Conservation (phyloP, 73 alveolate species). For the Paramecium biaurelia region DNA sequence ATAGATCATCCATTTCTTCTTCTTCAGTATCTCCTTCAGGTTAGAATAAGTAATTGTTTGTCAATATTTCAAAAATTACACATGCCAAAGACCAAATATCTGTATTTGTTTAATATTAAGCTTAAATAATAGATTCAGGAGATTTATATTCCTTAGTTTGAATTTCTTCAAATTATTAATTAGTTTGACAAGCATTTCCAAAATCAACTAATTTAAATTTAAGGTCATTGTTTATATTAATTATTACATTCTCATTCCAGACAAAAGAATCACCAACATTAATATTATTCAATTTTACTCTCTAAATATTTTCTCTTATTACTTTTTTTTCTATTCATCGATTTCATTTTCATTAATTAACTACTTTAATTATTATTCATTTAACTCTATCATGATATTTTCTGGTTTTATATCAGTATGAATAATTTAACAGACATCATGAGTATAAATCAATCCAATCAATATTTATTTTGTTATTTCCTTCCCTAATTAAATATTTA, state of each 20-base stretch:
- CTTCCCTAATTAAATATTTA: conserved; percentile 58
- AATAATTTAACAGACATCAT: conserved; percentile 77
- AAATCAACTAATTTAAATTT: conserved; percentile 73
- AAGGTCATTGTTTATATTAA: conserved; percentile 10
- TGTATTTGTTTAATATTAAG: conserved; percentile 69
- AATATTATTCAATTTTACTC: conserved; percentile 11
- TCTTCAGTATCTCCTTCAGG: conserved; percentile 65
- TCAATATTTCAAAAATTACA: conserved; percentile 80
- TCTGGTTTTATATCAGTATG: conserved; percentile 94
- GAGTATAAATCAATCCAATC: conserved; percentile 87
- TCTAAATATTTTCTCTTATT: not conserved
- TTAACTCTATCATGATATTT: conserved; percentile 70
- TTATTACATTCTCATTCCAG: conserved; percentile 52
- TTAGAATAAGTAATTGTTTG: conserved; percentile 81
- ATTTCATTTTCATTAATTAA: not conserved
- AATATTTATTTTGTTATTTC: conserved; percentile 80
- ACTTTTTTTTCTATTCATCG: not conserved
- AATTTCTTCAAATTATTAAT: conserved; percentile 66
- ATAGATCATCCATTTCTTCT: conserved; percentile 75
- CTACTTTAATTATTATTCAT: conserved; percentile 3
- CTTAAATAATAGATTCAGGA: conserved; percentile 88
- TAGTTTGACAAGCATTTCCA: conserved; percentile 74
- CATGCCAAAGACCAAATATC: conserved; percentile 90
- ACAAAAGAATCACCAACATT: not conserved
- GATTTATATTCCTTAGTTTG: conserved; percentile 86